These are phyloP conservation scores for Stemphylium beticola DNA, from an alignment of 2,329 filamentous ascomycete genomes.

Conservation along the genomic window DNA sequence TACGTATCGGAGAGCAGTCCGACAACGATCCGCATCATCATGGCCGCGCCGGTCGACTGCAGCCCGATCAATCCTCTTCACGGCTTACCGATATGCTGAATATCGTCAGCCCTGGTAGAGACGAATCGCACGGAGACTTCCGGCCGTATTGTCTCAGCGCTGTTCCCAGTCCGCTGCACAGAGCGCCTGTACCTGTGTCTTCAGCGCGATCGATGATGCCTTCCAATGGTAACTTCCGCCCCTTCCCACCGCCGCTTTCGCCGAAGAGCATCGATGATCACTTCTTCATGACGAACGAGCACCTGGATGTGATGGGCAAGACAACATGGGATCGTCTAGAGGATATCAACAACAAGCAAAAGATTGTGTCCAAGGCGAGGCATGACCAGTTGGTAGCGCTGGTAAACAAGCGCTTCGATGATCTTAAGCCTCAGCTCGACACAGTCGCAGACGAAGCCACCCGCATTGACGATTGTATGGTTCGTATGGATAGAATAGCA, in stretches of 20 bases:
- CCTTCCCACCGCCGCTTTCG: conserved; percentile 7
- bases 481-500: conserved; percentile 16
- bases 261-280: conserved; percentile 34
- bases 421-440: conserved; percentile 34
- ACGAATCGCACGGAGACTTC: conserved; percentile 27
- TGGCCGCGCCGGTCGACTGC: conserved; percentile 4
- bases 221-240: neutral
- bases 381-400: conserved; percentile 26
- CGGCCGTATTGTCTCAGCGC: conserved; percentile 33
- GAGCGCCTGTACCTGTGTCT: conserved; percentile 9
- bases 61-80: conserved; percentile 31
- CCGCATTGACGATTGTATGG: conserved; percentile 11
- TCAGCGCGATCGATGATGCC: conserved; percentile 10
- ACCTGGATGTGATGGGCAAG: conserved; percentile 43
- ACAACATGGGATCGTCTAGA: conserved; percentile 35
- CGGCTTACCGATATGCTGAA: conserved; percentile 39
- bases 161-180: conserved; percentile 41
- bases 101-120: conserved; percentile 21
- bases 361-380: conserved; percentile 15
- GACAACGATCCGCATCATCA: conserved; percentile 1
- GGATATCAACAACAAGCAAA: conserved; percentile 19
- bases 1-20: conserved; percentile 19
- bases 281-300: conserved; percentile 46
- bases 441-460: conserved; percentile 32
- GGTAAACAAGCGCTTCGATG: conserved; percentile 32